Base-by-base conservation (phyloP, 2,329 filamentous ascomycete genomes). In the Blastomyces parvus region DNA sequence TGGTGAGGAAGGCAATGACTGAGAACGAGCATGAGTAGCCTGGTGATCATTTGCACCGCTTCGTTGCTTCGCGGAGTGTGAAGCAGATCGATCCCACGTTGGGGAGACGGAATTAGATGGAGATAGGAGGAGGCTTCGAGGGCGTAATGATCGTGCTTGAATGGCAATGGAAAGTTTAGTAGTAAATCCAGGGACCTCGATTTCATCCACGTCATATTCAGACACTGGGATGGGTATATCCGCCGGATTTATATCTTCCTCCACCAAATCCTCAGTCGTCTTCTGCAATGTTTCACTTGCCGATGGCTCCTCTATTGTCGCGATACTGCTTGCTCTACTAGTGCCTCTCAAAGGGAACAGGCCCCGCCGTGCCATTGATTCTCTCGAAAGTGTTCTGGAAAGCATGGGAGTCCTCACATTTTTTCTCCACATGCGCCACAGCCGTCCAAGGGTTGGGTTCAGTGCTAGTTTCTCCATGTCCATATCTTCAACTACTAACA, bases 401-500 rank as follows among this genome's bases (percentile, higher is more conserved):
- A 78, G 71, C 60, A 66, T 71, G 19, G 71, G 71, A 3, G 69
- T 64, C 55, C 73, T 71, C 62, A 74, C 70, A 61, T 88, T 85
- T 78, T 96, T 96, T 77, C 94, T 91, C 94, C 94, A 99, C 33
- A 90, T 89, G 69, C 94, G 86, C 94, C 94, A 99, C 53, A 97
- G 80, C 59, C 92, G 83, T 25, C 94, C 94, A 1, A 99, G 80
- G 2, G 90, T 92, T 63, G 91, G 84, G 72, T 96, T 95, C 65
- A 97, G 81, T 8, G 93, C 93, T 67, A 97, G 85, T 68, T 92
- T 90, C 72, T 97, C 94, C 82, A 97, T 90, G 73, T 99, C 94
- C 62, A 86, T 79, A 70, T 97, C 93, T 70, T 95, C 90, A 33
- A 99, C 87, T n/a, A 92, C 80, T 61, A 96, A 82, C 50, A 83